Evolutionary conservation across 2,329 filamentous ascomycete genomes (phyloP), one percentile per base, ranked within the genome.

Genomic region (Trichoderma breve): DNA sequence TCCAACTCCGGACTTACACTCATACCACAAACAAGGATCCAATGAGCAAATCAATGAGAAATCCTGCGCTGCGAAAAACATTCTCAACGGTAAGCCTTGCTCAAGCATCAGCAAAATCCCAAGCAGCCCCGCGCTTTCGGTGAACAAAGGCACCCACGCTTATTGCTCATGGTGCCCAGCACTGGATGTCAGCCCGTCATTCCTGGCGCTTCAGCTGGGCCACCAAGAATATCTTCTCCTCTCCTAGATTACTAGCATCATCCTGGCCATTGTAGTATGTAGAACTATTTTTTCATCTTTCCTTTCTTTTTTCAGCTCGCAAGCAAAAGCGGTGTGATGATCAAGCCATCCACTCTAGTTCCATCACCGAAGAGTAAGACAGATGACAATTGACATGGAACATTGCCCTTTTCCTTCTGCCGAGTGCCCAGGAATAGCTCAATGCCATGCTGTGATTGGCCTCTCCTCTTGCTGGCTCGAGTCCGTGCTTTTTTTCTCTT

Each of bases 281-380:
- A 15, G 14, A 18, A 18, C 12, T 39, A 8, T 62, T 39, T 21
- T 53, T 43, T 2, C n/a, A 39, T 18, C 12, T 39, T 14, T 14
- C 32, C 32, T 39, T 62, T 15, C 7, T 62, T 62, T 61, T 68
- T 60, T 61, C 66, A 69, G 66, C 66, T 61, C 66, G 21, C 34
- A 18, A 53, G 57, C 57, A 70, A 30, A 53, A 70, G 66, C 66
- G 66, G 66, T 70, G 66, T 70, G 66, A 70, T 70, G 39, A 43
- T n/a, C 6, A 24, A 62, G 32, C n/a, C 15, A 62, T 26, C n/a
- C 15, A 47, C 26, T 53, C 18, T 36, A n/a, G 6, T 18, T 32
- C 36, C 53, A 32, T 58, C 55, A 58, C 28, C 55, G 26, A 30
- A 28, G 34, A 21, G 34, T 43, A 32, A 14, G n/a, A 70, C n/a